These are phyloP conservation scores for Solanum hybrid DNA, from an alignment of 305 asterid genomes.

Conservation along the genomic window DNA sequence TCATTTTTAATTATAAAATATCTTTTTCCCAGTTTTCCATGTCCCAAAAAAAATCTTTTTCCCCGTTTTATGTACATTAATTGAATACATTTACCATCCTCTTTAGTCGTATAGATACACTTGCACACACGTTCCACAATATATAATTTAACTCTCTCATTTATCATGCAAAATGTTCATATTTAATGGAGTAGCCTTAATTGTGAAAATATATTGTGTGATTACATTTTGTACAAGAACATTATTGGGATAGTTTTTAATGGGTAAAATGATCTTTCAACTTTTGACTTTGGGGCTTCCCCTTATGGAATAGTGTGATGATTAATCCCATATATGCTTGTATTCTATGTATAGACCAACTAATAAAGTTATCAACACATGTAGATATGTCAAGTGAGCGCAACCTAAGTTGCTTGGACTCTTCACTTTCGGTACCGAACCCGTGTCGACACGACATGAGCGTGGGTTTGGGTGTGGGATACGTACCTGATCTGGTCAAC, in stretches of 20 bases:
- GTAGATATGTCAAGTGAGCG: not conserved
- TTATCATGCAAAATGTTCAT: not conserved
- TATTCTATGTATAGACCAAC: not conserved
- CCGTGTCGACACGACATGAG: not conserved
- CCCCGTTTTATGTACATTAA: not conserved
- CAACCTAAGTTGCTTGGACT: not conserved
- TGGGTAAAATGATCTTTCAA: not conserved
- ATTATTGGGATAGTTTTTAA: not conserved
- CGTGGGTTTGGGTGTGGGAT: not conserved
- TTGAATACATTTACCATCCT: not conserved
- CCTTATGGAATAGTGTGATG: not conserved
- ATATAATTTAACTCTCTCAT: not conserved
- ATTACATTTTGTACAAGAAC: not conserved
- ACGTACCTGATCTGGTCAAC: not conserved
- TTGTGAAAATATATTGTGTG: not conserved
- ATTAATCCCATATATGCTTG: not conserved
- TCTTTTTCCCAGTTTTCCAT: not conserved
- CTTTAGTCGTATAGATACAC: not conserved
- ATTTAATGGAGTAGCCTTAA: not conserved
- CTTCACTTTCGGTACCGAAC: not conserved
- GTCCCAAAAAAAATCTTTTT: not conserved
- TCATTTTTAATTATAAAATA: not conserved
- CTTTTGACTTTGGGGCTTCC: not conserved
- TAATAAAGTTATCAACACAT: not conserved
- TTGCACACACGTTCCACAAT: not conserved